These are phyloP conservation scores for Entamoeba invadens DNA, from an alignment of 208 protist species.

Conservation along the genomic window DNA sequence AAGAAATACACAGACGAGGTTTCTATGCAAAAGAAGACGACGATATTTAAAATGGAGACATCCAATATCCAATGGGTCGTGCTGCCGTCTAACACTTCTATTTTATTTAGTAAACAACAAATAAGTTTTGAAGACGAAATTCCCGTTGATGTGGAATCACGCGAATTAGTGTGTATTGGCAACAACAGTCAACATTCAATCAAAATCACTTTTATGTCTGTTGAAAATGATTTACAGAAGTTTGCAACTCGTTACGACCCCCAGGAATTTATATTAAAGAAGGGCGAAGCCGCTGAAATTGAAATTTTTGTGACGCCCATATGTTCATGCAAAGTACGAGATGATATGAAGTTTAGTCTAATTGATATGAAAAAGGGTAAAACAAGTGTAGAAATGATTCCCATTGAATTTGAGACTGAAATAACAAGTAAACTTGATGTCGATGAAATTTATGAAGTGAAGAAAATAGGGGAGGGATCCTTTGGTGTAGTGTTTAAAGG, in stretches of 20 bases:
- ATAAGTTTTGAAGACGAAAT: neutral
- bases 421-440: neutral
- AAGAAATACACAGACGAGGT: neutral
- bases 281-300: neutral
- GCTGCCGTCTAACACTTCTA: neutral
- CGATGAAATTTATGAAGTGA: neutral
- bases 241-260: neutral
- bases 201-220: neutral
- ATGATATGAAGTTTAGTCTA: neutral
- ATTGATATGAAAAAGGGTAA: neutral
- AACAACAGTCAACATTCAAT: neutral
- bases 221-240: neutral
- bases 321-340: neutral
- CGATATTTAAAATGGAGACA: neutral
- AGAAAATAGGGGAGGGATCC: neutral
- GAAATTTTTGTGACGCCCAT: neutral
- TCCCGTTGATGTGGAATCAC: neutral
- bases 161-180: neutral
- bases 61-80: neutral
- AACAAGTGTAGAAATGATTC: neutral
- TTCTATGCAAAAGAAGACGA: neutral
- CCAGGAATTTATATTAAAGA: neutral
- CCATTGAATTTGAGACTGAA: neutral
- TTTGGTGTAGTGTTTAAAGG: neutral
- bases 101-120: neutral